Evolutionary conservation across 148 eudicot species (phyloP).

Genomic region (Chenopodium suecicum): DNA sequence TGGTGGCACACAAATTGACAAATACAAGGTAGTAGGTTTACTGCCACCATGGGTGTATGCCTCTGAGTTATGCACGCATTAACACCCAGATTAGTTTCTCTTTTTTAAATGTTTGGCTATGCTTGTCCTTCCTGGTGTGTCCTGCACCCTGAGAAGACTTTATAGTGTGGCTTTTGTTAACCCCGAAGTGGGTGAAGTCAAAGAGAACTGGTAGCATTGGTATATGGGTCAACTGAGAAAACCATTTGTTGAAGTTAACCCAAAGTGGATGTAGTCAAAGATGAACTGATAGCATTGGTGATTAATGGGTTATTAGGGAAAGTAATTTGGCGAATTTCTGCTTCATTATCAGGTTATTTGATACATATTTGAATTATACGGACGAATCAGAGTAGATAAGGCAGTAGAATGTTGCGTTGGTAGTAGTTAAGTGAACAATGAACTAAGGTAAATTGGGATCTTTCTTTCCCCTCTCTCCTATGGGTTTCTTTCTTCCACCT

Average conservation of each 20-base stretch:
- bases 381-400: neutral
- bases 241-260: neutral
- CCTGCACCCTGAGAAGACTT: neutral
- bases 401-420: neutral
- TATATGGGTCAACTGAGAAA: neutral
- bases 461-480: neutral
- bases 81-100: too few species aligned
- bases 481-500: neutral
- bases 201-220: too few species aligned
- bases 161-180: neutral
- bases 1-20: neutral
- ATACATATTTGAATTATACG: neutral
- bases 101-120: too few species aligned
- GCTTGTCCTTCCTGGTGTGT: neutral
- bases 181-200: too few species aligned
- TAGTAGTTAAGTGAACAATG: neutral
- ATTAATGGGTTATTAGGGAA: neutral
- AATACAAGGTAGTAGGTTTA: neutral
- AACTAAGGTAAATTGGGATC: neutral
- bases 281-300: neutral
- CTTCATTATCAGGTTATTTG: neutral
- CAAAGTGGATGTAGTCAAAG: neutral
- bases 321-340: neutral
- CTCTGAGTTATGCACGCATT: neutral
- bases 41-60: neutral